These are phyloP conservation scores for Globisporangium spiculum DNA, from an alignment of 352 stramenopile species.

Conservation along the genomic window DNA sequence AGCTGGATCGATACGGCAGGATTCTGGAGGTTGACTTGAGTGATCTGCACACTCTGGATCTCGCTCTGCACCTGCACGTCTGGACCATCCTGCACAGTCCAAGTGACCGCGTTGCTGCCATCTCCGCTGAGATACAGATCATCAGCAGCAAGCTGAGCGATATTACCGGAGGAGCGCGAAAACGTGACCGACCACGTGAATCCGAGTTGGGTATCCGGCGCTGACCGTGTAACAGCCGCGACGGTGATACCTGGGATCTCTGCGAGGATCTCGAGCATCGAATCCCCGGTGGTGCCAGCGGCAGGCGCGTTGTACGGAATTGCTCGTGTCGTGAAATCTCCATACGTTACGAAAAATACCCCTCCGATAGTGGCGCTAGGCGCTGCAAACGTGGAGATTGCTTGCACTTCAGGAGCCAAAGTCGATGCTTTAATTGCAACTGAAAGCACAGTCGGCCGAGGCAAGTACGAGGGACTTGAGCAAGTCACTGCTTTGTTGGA, in stretches of 20 bases:
- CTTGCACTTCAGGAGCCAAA: neutral
- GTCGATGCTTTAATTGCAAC: neutral
- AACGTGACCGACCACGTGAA: neutral
- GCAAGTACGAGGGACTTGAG: slow-evolving; percentile 15
- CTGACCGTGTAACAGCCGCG: neutral
- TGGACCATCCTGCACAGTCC: neutral
- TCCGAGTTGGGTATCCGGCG: neutral
- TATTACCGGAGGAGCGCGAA: neutral
- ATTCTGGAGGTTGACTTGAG: neutral
- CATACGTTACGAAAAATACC: neutral
- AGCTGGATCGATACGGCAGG: neutral
- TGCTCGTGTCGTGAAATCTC: neutral
- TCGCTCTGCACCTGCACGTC: neutral
- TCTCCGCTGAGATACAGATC: neutral
- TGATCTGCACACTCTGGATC: neutral
- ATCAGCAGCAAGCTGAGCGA: neutral
- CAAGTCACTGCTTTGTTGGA: slow-evolving; percentile 22
- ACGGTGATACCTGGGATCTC: neutral
- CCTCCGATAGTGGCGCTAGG: neutral
- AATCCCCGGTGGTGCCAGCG: neutral
- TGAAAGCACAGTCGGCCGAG: neutral
- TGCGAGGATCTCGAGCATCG: neutral
- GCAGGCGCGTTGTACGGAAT: neutral
- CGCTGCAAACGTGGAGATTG: neutral
- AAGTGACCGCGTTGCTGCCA: neutral